phyloP scores from a whole-genome alignment of 2,329 filamentous ascomycete species.

The Cytospora paraplurivora region DNA sequence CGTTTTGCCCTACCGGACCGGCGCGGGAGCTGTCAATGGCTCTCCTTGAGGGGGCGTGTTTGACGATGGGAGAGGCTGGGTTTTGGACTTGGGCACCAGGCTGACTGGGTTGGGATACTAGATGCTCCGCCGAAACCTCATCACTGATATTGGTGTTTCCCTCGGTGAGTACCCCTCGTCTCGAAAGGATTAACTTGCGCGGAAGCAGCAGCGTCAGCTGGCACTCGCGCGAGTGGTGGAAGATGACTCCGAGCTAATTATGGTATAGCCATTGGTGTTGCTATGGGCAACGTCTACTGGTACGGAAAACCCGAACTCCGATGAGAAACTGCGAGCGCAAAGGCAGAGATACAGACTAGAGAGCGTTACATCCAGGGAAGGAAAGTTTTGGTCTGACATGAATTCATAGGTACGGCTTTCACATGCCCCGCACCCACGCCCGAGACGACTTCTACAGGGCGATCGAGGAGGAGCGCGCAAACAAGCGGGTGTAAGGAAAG shows the following conservation, averaged over 20 bases:
- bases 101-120: slow-evolving; percentile 41
- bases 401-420: slow-evolving; percentile 59
- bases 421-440: slow-evolving; percentile 60
- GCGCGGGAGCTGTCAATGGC: slow-evolving; percentile 4
- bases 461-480: slow-evolving; percentile 59
- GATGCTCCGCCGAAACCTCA: slow-evolving; percentile 63
- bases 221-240: not conserved
- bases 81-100: slow-evolving; percentile 26
- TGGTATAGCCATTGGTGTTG: slow-evolving; percentile 52
- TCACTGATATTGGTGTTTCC: slow-evolving; percentile 57
- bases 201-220: not conserved
- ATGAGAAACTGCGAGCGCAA: not conserved
- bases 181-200: not conserved
- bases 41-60: not conserved
- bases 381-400: slow-evolving; percentile 7
- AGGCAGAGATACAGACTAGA: not conserved
- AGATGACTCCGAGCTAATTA: slow-evolving; percentile 39
- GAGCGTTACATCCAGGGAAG: not conserved
- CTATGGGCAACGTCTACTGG: slow-evolving; percentile 60
- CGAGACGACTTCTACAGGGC: slow-evolving; percentile 62
- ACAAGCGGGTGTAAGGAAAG: slow-evolving; percentile 30
- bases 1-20: slow-evolving; percentile 37
- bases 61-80: not conserved
- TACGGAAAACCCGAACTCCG: slow-evolving; percentile 41
- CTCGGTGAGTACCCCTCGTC: slow-evolving; percentile 51